Evolutionary conservation across 2,329 filamentous ascomycete species (phyloP).

Genomic region (Penicillium sclerotigenum): DNA sequence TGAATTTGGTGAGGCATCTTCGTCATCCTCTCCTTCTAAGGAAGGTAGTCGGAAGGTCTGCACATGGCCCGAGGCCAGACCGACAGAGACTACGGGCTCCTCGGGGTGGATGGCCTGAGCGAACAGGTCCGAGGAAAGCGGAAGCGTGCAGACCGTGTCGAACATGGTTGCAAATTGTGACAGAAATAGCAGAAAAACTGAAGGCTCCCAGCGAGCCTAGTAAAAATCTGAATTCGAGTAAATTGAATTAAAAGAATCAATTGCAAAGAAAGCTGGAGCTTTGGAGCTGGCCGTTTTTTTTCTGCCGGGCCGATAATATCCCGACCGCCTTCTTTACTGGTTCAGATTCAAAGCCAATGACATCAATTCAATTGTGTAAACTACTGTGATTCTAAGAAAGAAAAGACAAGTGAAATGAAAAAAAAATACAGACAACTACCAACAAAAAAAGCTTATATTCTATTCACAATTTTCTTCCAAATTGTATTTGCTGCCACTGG

Average conservation of each 20-base stretch:
- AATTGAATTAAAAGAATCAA: not conserved
- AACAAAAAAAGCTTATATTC: not conserved
- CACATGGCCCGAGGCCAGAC: conserved; percentile 80
- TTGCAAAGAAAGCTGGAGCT: conserved; percentile 7
- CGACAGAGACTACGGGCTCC: conserved; percentile 80
- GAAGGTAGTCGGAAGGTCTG: conserved; percentile 74
- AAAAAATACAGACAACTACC: not conserved
- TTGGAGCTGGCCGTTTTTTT: conserved; percentile 20
- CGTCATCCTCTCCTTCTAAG: conserved; percentile 49
- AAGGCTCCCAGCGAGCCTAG: not conserved
- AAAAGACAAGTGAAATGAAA: not conserved
- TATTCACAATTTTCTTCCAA: not conserved
- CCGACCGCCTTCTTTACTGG: conserved; percentile 10
- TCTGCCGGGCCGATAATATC: conserved; percentile 18
- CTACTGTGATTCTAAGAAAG: not conserved
- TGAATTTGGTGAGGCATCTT: conserved; percentile 44
- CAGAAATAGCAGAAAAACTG: not conserved
- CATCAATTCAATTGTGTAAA: conserved; percentile 6
- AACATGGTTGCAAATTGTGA: conserved; percentile 58
- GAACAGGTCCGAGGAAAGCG: conserved; percentile 83
- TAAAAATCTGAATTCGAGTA: not conserved
- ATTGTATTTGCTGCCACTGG: not conserved
- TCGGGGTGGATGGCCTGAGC: conserved; percentile 80
- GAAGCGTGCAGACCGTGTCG: conserved; percentile 86
- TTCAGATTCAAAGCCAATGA: conserved; percentile 1